Evolutionary conservation across 108 stramenopile genomes (phyloP).

Genomic region (Craspedostauros australis): DNA sequence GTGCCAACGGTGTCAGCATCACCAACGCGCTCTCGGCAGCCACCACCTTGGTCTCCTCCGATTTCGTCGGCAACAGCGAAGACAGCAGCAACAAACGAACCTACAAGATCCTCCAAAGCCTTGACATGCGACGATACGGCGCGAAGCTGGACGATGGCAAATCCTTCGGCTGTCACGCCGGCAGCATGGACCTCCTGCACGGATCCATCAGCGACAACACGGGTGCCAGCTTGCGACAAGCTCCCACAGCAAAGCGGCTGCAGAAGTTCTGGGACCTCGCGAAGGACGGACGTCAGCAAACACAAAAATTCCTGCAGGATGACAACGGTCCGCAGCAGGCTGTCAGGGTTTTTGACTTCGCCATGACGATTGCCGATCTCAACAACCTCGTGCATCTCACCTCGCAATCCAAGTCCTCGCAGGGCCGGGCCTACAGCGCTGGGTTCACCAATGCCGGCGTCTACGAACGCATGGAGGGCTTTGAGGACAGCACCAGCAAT

Average conservation of each 20-base stretch:
- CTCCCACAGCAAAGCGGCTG: constrained; percentile 18
- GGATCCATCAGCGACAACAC: constrained; percentile 64
- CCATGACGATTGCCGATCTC: constrained; percentile 75
- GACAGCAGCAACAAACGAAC: constrained; percentile 45
- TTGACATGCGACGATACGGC: constrained; percentile 84
- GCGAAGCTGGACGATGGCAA: constrained; percentile 59
- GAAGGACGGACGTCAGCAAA: constrained; percentile 56
- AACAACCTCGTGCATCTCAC: constrained; percentile 83
- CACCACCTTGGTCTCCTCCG: constrained; percentile 58
- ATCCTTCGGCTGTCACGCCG: constrained; percentile 79
- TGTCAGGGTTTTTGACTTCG: constrained; percentile 78
- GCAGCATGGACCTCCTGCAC: constrained; percentile 79
- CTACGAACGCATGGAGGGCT: constrained; percentile 63
- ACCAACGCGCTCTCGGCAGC: constrained; percentile 78
- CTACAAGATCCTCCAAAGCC: constrained; percentile 82
- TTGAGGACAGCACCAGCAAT: too few relatives aligned
- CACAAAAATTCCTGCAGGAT: constrained; percentile 52
- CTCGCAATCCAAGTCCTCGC: constrained; percentile 63
- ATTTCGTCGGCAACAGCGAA: constrained; percentile 57
- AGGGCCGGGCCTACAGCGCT: constrained; percentile 81
- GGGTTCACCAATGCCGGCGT: constrained; percentile 81
- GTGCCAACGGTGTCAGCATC: constrained; percentile 60
- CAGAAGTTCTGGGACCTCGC: constrained; percentile 70
- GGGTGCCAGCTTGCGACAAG: constrained; percentile 40
- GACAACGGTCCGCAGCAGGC: constrained; percentile 75